Percentiles rank a stretch among this genome's conserved stretches.
Evolutionary conservation across 2,329 filamentous ascomycete genomes (phyloP).

Genomic region (Rhynchosporium secalis): DNA sequence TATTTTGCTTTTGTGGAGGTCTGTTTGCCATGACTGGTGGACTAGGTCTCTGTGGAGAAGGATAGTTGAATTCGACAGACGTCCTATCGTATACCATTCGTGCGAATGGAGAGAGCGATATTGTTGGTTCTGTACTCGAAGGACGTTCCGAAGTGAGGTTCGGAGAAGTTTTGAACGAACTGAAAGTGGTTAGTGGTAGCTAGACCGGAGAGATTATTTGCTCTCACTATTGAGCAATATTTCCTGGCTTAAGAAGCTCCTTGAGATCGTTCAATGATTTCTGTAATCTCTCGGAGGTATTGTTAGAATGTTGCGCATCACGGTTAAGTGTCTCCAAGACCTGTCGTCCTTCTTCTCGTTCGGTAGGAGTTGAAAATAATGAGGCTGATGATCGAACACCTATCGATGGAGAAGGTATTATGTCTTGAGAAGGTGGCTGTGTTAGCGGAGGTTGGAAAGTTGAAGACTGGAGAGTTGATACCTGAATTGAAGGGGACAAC

Average conservation of each 20-base stretch:
- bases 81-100: conserved; percentile 39
- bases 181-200: conserved; percentile 37
- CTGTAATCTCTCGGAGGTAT: conserved; percentile 65
- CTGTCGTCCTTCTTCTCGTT: conserved; percentile 51
- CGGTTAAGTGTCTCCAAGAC: conserved; percentile 68
- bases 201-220: not conserved
- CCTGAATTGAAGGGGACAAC: conserved; percentile 77
- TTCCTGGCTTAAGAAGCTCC: conserved; percentile 70
- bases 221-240: conserved; percentile 58
- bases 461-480: conserved; percentile 40
- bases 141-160: conserved; percentile 28
- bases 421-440: conserved; percentile 48
- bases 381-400: conserved; percentile 53
- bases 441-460: conserved; percentile 22
- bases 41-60: conserved; percentile 28
- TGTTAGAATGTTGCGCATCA: conserved; percentile 60
- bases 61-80: conserved; percentile 33
- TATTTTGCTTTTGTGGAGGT: conserved; percentile 7
- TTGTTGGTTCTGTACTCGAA: conserved; percentile 22
- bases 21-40: conserved; percentile 12
- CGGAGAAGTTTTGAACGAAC: conserved; percentile 58
- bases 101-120: conserved; percentile 38
- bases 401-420: conserved; percentile 65
- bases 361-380: conserved; percentile 54
- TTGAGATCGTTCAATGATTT: conserved; percentile 73